phyloP scores from a whole-genome alignment of 768 basidiomycete species.

The Calocybe cyanea region DNA sequence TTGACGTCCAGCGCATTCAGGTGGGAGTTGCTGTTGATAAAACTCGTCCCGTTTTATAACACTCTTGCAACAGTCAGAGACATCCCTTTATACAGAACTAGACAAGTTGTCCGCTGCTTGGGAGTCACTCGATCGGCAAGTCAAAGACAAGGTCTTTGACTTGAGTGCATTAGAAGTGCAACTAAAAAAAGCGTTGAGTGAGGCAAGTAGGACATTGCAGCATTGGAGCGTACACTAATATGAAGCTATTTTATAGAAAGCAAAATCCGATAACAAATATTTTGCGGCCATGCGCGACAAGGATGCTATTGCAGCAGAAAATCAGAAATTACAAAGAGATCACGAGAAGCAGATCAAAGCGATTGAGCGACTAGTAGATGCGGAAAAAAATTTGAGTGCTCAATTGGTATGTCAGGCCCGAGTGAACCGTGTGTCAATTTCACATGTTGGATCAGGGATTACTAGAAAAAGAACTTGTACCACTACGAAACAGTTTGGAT shows the following conservation, averaged over 20 bases:
- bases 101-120: slow-evolving; percentile 84
- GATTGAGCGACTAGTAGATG: slow-evolving; percentile 62
- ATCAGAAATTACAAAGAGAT: slow-evolving; percentile 55
- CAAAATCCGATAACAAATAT: slow-evolving; percentile 94
- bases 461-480: slow-evolving; percentile 43
- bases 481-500: slow-evolving; percentile 29
- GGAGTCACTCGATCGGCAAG: slow-evolving; percentile 77
- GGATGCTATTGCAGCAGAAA: slow-evolving; percentile 75
- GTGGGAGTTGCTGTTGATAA: slow-evolving; percentile 35
- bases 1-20: slow-evolving; percentile 61
- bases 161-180: slow-evolving; percentile 72
- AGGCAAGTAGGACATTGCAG: slow-evolving; percentile 53
- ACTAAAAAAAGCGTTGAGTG: slow-evolving; percentile 57
- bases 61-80: slow-evolving; percentile 54
- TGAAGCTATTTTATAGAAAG: slow-evolving; percentile 56
- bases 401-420: slow-evolving; percentile 52
- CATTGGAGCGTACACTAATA: background rate
- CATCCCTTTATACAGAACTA: slow-evolving; percentile 77
- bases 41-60: background rate
- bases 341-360: slow-evolving; percentile 46
- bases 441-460: slow-evolving; percentile 22
- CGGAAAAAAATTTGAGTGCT: slow-evolving; percentile 53
- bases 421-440: background rate
- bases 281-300: slow-evolving; percentile 87
- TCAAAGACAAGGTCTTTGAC: slow-evolving; percentile 83